Conservation (phyloP, 371 early-diverging fungal species). For the Rhizopus microsporus region DNA sequence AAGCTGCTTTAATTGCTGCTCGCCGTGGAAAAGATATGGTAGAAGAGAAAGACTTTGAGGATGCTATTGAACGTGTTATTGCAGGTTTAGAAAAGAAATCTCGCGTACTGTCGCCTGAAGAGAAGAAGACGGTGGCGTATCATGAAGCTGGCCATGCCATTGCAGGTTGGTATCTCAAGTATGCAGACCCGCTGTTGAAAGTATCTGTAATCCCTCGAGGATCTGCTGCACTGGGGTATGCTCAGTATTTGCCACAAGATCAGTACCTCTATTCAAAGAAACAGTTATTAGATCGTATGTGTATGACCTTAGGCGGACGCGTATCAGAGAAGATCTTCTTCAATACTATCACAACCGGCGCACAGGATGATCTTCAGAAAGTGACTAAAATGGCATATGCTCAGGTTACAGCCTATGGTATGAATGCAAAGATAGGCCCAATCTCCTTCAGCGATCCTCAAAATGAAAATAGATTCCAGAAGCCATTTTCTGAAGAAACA, state of each 20-base stretch:
- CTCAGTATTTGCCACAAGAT: slow-evolving; percentile 97
- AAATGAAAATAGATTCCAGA: slow-evolving; percentile 73
- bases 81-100: slow-evolving; percentile 98
- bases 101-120: slow-evolving; percentile 91
- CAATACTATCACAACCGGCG: slow-evolving; percentile 84
- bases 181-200: slow-evolving; percentile 95
- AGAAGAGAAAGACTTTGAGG: slow-evolving; percentile 87
- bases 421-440: slow-evolving; percentile 88
- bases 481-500: slow-evolving; percentile 95
- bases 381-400: slow-evolving; percentile 97
- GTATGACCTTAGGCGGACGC: slow-evolving; percentile 96
- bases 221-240: slow-evolving; percentile 93
- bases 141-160: slow-evolving; percentile 99
- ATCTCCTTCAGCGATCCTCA: slow-evolving; percentile 78
- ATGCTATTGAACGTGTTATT: slow-evolving; percentile 97
- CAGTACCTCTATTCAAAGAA: slow-evolving; percentile 91
- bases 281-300: slow-evolving; percentile 94
- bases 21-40: slow-evolving; percentile 74
- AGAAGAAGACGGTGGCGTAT: slow-evolving; percentile 97
- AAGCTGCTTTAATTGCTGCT: slow-evolving; percentile 96
- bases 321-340: slow-evolving; percentile 94
- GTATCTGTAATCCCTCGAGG: slow-evolving; percentile 98
- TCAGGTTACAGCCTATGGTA: slow-evolving; percentile 90
- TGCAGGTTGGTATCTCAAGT: slow-evolving; percentile 94
- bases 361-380: slow-evolving; percentile 93